Percentiles rank a stretch among this genome's conserved stretches.
phyloP scores from a whole-genome alignment of 192 early-diverging fungal genomes.

The Coemansia sp. region DNA sequence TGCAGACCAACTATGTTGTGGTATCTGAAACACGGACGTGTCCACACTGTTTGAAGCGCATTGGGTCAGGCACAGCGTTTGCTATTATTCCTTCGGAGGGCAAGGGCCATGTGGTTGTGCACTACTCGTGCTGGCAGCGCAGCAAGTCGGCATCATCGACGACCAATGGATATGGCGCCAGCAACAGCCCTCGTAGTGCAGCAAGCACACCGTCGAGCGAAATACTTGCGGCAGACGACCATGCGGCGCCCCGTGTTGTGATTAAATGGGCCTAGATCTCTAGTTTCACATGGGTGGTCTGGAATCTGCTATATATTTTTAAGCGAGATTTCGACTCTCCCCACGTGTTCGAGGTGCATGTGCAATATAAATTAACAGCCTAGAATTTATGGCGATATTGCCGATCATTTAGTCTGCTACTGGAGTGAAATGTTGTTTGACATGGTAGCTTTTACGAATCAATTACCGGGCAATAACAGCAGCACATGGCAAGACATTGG shows the following conservation, averaged over 20 bases:
- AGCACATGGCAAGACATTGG: neutral
- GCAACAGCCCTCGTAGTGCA: neutral
- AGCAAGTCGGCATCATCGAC: slow-evolving; percentile 13
- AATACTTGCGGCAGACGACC: neutral
- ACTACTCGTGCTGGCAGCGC: slow-evolving; percentile 56
- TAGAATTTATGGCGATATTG: neutral
- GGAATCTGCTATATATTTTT: neutral
- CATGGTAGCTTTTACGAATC: neutral
- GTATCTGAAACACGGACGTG: slow-evolving; percentile 48
- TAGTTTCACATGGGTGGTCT: neutral
- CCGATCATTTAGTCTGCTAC: neutral
- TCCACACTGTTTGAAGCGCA: slow-evolving; percentile 56
- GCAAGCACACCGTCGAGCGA: neutral
- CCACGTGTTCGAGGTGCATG: neutral
- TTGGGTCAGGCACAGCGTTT: slow-evolving; percentile 51
- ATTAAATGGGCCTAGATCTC: slow-evolving; percentile 26
- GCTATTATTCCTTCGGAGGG: slow-evolving; percentile 33
- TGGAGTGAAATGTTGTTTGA: neutral
- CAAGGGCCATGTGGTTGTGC: slow-evolving; percentile 32
- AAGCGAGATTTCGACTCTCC: neutral
- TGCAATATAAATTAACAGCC: neutral
- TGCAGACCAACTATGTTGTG: slow-evolving; percentile 33
- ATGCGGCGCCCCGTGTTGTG: slow-evolving; percentile 8
- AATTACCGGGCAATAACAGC: neutral
- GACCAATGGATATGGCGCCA: neutral